These are phyloP conservation scores for Fonsecaea multimorphosa DNA, from an alignment of 2,329 filamentous ascomycete species.

Conservation along the genomic window DNA sequence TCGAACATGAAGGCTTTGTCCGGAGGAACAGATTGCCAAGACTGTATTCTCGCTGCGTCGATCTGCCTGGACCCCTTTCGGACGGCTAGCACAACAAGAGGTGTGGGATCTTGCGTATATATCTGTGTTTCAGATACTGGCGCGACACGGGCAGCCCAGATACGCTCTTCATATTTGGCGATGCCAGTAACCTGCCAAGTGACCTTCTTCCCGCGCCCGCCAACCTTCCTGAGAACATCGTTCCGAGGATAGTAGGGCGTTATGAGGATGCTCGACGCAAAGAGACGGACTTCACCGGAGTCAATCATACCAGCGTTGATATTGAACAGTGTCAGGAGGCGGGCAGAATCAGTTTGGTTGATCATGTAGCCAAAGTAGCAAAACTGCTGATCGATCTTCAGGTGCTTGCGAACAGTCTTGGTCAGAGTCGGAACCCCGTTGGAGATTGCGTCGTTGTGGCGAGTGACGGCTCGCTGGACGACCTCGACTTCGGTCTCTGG, in stretches of 20 bases:
- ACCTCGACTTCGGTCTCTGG: slow-evolving; percentile 80
- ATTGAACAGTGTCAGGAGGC: slow-evolving; percentile 68
- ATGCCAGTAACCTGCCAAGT: slow-evolving; percentile 82
- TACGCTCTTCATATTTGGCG: slow-evolving; percentile 74
- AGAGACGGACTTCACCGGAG: slow-evolving; percentile 72
- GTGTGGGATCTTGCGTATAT: slow-evolving; percentile 79
- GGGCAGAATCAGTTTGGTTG: slow-evolving; percentile 70
- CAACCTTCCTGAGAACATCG: slow-evolving; percentile 78
- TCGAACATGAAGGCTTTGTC: slow-evolving; percentile 79
- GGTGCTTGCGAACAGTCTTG: slow-evolving; percentile 54
- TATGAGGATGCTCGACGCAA: slow-evolving; percentile 92
- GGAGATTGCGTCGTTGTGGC: slow-evolving; percentile 68
- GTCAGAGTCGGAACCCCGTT: slow-evolving; percentile 43
- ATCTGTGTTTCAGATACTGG: slow-evolving; percentile 72
- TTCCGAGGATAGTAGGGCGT: slow-evolving; percentile 75
- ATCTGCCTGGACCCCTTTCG: slow-evolving; percentile 75
- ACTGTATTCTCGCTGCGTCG: slow-evolving; percentile 80
- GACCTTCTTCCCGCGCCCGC: slow-evolving; percentile 82
- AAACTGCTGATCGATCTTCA: slow-evolving; percentile 83
- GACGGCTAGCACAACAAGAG: slow-evolving; percentile 82
- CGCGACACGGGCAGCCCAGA: slow-evolving; percentile 84
- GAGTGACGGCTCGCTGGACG: slow-evolving; percentile 86
- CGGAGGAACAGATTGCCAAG: slow-evolving; percentile 77
- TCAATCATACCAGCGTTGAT: slow-evolving; percentile 68
- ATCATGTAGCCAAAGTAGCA: slow-evolving; percentile 95